Evolutionary conservation across 345 rosid genomes (phyloP), one percentile per base, ranked within the genome.

Genomic region (Streptanthus diversifolius): DNA sequence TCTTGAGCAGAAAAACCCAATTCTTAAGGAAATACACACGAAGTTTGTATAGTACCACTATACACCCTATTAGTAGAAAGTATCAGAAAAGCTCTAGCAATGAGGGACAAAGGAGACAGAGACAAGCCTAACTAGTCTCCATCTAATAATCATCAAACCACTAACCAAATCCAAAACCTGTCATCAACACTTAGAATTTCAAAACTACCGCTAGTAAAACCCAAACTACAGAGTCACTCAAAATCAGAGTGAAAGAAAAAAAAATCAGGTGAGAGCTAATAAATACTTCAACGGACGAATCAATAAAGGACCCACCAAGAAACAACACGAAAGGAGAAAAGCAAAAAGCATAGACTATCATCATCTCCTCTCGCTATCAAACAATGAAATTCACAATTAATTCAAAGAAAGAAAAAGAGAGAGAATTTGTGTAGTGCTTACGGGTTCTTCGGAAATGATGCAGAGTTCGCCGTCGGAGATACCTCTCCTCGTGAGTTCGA

Each of bases 391-490:
- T 65, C 18, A 45, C 56, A 45, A 44, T 14, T 2, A 13, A 17
- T 39, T 43, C 15, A 63, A 47, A 69, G 1, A 53, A 48, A 48
- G 8, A 27, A 12, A 25, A 8, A 60, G 27, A 49, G 40, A 71
- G 30, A 41, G 29, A 49, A 17, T 36, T 3, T 8, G 57, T 25
- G 32, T 24, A 19, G 43, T 24, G 68, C 82, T 83, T 35, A 95
- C 99, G 18, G 97, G 85, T 81, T 91, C 99, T 59, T 95, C 93
- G 52, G 96, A 95, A 68, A 95, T 84, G 76, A 95, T 90, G 71
- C 97, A 95, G 70, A 91, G 97, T 75, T 95, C 90, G 63, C 95
- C 97, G 49, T 82, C 87, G 53, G 93, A 52, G 70, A 95, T 84
- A 18, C 96, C 93, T 82, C 77, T 76, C 70, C 79, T 82, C n/a